Percentiles rank a stretch among this genome's conserved stretches.
phyloP scores from a whole-genome alignment of 768 basidiomycete genomes.

The Boletus fagicola region DNA sequence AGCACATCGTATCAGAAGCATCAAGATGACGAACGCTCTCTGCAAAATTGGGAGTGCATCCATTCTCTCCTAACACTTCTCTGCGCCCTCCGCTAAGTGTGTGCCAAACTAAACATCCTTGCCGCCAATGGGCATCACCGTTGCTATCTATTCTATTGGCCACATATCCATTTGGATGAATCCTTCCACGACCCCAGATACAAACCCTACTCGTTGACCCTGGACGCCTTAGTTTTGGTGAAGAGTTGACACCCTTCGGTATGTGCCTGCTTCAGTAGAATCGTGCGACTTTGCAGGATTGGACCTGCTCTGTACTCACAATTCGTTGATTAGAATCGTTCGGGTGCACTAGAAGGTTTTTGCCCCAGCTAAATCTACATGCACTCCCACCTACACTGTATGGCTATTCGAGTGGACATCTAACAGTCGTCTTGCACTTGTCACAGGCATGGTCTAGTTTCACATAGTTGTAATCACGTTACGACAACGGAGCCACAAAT shows the following conservation, averaged over 20 bases:
- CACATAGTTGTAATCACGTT: background rate
- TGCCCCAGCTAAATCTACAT: background rate
- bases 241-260: background rate
- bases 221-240: background rate
- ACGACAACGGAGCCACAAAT: background rate
- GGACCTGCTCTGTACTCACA: background rate
- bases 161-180: conserved; percentile 7
- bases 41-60: conserved; percentile 23
- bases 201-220: conserved; percentile 5
- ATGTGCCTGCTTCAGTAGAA: background rate
- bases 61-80: conserved; percentile 29
- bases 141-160: conserved; percentile 4
- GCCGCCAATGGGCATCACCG: conserved; percentile 12
- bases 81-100: conserved; percentile 23
- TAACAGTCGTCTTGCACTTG: background rate
- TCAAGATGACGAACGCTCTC: conserved; percentile 10
- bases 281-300: background rate
- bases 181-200: conserved; percentile 9
- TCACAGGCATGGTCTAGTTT: background rate
- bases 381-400: background rate
- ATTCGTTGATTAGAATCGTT: background rate
- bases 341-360: background rate
- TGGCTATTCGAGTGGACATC: background rate
- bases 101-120: conserved; percentile 7
- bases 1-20: conserved; percentile 25